Base-by-base conservation (phyloP, 2,329 filamentous ascomycete species). In the Arthrobotrys conoides region DNA sequence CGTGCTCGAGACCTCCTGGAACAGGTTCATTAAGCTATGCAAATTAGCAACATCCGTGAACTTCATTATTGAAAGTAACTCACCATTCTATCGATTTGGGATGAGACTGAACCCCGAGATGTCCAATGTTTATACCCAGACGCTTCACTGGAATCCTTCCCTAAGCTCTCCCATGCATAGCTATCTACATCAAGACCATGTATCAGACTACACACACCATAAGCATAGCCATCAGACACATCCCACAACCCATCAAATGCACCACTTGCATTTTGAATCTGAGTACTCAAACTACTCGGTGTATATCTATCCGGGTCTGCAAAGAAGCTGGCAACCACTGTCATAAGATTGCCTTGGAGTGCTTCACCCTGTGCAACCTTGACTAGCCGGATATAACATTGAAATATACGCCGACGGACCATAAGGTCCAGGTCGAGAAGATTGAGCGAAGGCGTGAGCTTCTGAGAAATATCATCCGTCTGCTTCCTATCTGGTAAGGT, bases 211-310 rank as follows among this genome's bases (percentile, higher is more conserved):
- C 93, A 97, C 16, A 99, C 91, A 1, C 96, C 96, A 84, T 97
- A 98, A 0, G 94, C 95, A 82, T 91, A 94, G 83, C 98, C 98
- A 84, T 99, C 96, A 8, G 91, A 92, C 5, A 97, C 89, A 80
- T 98, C 95, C 96, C 96, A 99, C 46, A 99, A 90, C 0, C 91
- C 94, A 82, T 99, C 96, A 82, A 98, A 97, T 1, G 90, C 92
- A 5, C 93, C 93, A 0, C 94, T 93, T 16, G 94, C 93, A 81
- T 91, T 96, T 18, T 95, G 95, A 82, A 99, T 97, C 0, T 94
- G 93, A 14, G 93, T 92, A 82, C 95, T 97, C 59, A 98, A 84
- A 0, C 94, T 95, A 82, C 90, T 95, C 16, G 93, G 91, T 0
- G 90, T 90, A 83, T 97, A 96, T 82, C 93, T 93, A 73, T 96